Percentiles rank a stretch among this genome's conserved stretches.
Conservation (phyloP, 2,329 filamentous ascomycete genomes). For the Alternaria ventricosa region DNA sequence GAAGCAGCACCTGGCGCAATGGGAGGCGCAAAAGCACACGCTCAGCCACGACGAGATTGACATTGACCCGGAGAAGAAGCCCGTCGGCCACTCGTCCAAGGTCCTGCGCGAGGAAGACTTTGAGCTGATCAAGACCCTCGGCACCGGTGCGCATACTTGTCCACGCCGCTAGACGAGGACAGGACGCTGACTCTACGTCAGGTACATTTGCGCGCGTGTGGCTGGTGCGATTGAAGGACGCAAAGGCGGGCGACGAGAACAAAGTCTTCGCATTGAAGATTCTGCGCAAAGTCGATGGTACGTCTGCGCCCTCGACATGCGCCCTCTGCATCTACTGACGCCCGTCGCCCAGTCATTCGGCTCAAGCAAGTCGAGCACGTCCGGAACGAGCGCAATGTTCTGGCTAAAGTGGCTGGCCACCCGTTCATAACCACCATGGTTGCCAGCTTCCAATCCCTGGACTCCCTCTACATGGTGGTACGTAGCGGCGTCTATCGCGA, state of each 20-base stretch:
- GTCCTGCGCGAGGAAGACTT: conserved; percentile 66
- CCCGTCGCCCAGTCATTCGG: conserved; percentile 66
- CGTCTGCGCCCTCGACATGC: conserved; percentile 13
- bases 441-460: conserved; percentile 79
- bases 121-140: conserved; percentile 75
- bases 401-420: conserved; percentile 77
- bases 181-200: conserved; percentile 44
- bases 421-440: conserved; percentile 83
- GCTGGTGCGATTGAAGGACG: conserved; percentile 70
- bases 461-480: conserved; percentile 79
- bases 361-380: conserved; percentile 89
- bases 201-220: conserved; percentile 85
- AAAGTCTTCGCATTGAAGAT: conserved; percentile 85
- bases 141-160: conserved; percentile 64
- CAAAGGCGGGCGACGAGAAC: conserved; percentile 59
- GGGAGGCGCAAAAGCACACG: conserved; percentile 54
- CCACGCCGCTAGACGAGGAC: neutral
- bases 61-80: conserved; percentile 52
- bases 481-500: conserved; percentile 20
- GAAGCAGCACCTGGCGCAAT: conserved; percentile 54
- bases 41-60: conserved; percentile 53
- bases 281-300: conserved; percentile 66
- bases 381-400: conserved; percentile 79
- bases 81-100: conserved; percentile 56
- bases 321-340: conserved; percentile 25